Conservation (phyloP, 257 asterid species). For the Leonotis leonurus region DNA sequence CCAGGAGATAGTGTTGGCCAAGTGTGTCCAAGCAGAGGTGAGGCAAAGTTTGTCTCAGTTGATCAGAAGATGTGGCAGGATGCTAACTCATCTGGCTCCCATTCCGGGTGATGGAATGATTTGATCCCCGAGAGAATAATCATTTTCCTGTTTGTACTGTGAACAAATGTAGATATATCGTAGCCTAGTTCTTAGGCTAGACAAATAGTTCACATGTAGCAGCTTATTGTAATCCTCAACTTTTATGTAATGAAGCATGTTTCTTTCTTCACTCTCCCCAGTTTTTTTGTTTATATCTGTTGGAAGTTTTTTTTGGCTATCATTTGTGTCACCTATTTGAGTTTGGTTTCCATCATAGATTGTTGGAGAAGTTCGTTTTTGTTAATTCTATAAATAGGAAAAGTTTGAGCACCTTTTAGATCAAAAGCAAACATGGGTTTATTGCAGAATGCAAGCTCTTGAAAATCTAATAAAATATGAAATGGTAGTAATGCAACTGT, state of each 20-base stretch:
- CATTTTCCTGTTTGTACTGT: conserved; percentile 11
- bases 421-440: too few relatives aligned
- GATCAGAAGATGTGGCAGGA: conserved; percentile 19
- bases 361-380: too few relatives aligned
- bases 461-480: too few relatives aligned
- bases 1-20: conserved; percentile 2
- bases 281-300: too few relatives aligned
- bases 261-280: background rate
- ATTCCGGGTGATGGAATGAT: conserved; percentile 10
- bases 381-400: too few relatives aligned
- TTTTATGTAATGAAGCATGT: background rate
- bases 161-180: conserved; percentile 26
- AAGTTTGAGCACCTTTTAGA: too few relatives aligned
- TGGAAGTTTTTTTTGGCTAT: too few relatives aligned
- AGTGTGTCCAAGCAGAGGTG: conserved; percentile 10
- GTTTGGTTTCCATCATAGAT: too few relatives aligned
- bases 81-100: conserved; percentile 8
- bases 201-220: background rate
- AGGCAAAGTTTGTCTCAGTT: too few relatives aligned
- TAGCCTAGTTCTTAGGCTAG: conserved; percentile 4
- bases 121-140: background rate
- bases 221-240: conserved; percentile 1
- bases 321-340: too few relatives aligned
- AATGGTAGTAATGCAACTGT: too few relatives aligned
- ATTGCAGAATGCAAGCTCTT: too few relatives aligned